Evolutionary conservation across 1,284 basidiomycete species (phyloP).

Genomic region (Amylostereum areolatum): DNA sequence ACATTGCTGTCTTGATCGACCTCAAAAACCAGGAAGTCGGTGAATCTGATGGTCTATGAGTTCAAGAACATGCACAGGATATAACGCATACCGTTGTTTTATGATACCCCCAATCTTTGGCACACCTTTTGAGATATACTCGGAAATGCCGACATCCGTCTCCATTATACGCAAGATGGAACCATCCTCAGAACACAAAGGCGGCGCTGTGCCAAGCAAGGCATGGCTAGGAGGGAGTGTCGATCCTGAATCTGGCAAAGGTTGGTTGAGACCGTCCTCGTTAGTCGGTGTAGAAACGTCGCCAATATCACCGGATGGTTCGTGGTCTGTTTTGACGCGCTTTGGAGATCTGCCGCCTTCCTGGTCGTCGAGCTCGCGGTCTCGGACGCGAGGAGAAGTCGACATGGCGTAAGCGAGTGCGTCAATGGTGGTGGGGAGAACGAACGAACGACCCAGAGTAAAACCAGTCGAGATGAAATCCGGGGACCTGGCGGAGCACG

Average conservation of each 20-base stretch:
- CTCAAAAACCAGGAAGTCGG: conserved; percentile 91
- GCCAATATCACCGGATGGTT: conserved; percentile 11
- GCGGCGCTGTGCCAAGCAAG: conserved; percentile 51
- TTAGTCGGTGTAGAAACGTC: conserved; percentile 12
- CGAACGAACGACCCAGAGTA: no score
- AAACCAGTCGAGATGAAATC: no score
- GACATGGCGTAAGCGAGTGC: conserved; percentile 8
- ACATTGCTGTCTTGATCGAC: conserved; percentile 76
- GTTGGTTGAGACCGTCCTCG: conserved; percentile 6
- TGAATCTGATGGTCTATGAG: conserved; percentile 59
- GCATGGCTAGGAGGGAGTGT: conserved; percentile 70
- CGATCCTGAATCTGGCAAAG: conserved; percentile 26
- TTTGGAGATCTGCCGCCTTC: conserved; percentile 46
- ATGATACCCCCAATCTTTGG: conserved; percentile 84
- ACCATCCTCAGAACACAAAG: conserved; percentile 41
- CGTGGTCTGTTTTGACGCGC: conserved; percentile 42
- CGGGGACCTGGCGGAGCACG: no score
- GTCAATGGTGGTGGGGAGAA: no score
- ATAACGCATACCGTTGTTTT: conserved; percentile 74
- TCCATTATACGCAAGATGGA: conserved; percentile 62
- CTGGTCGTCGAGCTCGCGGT: conserved; percentile 47
- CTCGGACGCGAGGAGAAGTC: conserved; percentile 29
- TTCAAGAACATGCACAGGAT: conserved; percentile 3
- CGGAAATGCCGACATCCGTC: conserved; percentile 85
- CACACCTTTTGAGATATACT: conserved; percentile 73